Evolutionary conservation across 1,284 basidiomycete genomes (phyloP), one percentile per base, ranked within the genome.

Genomic region (Limonomyces culmigenus): DNA sequence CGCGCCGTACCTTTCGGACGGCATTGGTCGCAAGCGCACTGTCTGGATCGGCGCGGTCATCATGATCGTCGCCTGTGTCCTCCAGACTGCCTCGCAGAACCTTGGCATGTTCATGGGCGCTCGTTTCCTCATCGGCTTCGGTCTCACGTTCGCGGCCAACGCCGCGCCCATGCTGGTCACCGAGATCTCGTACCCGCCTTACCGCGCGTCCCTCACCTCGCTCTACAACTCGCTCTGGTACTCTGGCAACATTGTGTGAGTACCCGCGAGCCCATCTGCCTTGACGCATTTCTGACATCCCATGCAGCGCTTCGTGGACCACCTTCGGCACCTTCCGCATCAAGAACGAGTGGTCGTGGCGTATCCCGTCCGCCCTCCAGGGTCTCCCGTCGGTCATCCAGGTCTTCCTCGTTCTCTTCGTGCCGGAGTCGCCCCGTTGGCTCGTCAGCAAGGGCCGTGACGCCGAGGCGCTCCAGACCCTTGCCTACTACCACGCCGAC

Each of bases 31-130:
- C 42, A 65, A 70, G n/a, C 49, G 51, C 4, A 60, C 75, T 1
- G 65, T 79, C 20, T 64, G 70, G 48, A 42, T 76, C 25, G 75
- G 76, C 38, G 71, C 73, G 3, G 13, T 45, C 5, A 65, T 79
- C 44, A 79, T 80, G 68, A 65, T 65, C 41, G 53, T 69, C 35
- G 74, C 66, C 25, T 76, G 72, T n/a, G 68, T 67, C 17, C 37
- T 81, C 17, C 79, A 83, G 45, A 74, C 74, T 3, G 71, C 74
- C n/a, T 62, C 77, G 20, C 66, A 75, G 41, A 78, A 71, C 32
- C 67, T 84, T 14, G 71, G 70, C 41, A 84, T 85, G 79, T 87
- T 87, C 56, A 83, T 86, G 43, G 75, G 72, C 41, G 72, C 78
- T 49, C 69, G 60, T n/a, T 64, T 66, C 48, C 39, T 68, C 44